Base-by-base conservation (phyloP, 495 filamentous ascomycete species). In the Darksidea phi region DNA sequence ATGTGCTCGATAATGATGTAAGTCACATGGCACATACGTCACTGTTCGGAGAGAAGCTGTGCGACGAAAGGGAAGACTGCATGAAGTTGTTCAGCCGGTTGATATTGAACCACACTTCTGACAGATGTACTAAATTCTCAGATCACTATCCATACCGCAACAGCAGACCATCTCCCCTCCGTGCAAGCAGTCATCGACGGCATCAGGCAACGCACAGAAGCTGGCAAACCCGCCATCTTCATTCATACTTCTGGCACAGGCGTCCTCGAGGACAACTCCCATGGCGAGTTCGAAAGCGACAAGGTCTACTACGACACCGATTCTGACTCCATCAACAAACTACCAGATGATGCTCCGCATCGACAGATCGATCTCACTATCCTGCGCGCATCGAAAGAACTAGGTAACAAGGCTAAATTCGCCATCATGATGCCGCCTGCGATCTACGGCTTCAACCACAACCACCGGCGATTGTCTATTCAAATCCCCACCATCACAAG, bases 341-440 rank as follows among this genome's bases (percentile, higher is more conserved):
- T 78, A 4, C 61, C 77, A 0, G 70, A 74, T 32, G 49, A 61
- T 47, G 73, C 76, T 6, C 63, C 74, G 0, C 78, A 79, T 60
- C 74, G 77, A 6, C 42, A 61, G 10, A 69, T 79, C 12, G 76
- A 80, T 45, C 66, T 78, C 2, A 51, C 71, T 7, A 79, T 78
- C 47, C 21, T 77, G 34, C 59, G 62, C 8, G 70, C 64, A 7
- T 50, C 59, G 15, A 66, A 71, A 24, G 65, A 72, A 28, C 61
- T 79, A 0, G 68, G 64, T 0, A 59, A 66, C 15, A 64, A 69
- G 20, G 75, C 77, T 0, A 75, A 75, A 48, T 54, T 77, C 4
- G 71, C 68, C 6, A 67, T 77, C 23, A 70, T 77, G 49, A 66
- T 74, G 6, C 75, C 73, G 1, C 71, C 74, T 3, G n/a, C 69